A percentile compares a stretch with the other conserved stretches of the same genome.
These are phyloP conservation scores for Jackrogersella multiformis DNA, from an alignment of 495 filamentous ascomycete species.

Conservation along the genomic window DNA sequence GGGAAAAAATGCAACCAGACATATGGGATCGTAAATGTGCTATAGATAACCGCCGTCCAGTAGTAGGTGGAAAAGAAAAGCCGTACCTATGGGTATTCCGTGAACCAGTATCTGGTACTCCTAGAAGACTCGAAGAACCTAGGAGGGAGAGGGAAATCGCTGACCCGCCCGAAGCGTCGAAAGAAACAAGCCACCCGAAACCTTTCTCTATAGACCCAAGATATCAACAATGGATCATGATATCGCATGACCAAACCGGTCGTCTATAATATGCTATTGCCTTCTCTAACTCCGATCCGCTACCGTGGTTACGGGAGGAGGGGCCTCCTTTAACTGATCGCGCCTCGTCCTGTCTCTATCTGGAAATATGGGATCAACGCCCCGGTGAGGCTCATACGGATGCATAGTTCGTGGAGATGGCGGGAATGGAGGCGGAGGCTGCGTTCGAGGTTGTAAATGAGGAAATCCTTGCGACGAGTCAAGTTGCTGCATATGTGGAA, in stretches of 20 bases:
- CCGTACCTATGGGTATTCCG: slow-evolving; percentile 33
- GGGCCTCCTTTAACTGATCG: slow-evolving; percentile 39
- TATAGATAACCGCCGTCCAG: slow-evolving; percentile 35
- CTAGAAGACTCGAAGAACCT: slow-evolving; percentile 18
- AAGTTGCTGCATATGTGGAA: slow-evolving; percentile 38
- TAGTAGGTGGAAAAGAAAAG: slow-evolving; percentile 27
- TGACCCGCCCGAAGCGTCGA: slow-evolving; percentile 11
- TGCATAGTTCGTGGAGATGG: slow-evolving; percentile 40
- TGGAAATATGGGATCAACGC: slow-evolving; percentile 45
- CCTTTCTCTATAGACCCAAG: slow-evolving; percentile 25
- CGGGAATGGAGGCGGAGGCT: slow-evolving; percentile 40
- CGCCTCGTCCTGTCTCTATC: slow-evolving; percentile 45
- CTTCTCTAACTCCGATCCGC: slow-evolving; percentile 41
- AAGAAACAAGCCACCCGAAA: slow-evolving; percentile 12
- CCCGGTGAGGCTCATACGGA: slow-evolving; percentile 38
- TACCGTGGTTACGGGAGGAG: slow-evolving; percentile 45
- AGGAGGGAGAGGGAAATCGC: slow-evolving; percentile 13
- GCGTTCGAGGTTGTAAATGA: slow-evolving; percentile 43
- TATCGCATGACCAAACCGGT: slow-evolving; percentile 22
- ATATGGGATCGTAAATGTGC: slow-evolving; percentile 8
- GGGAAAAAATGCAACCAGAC: slow-evolving; percentile 21
- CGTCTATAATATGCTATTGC: slow-evolving; percentile 29
- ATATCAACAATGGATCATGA: slow-evolving; percentile 15
- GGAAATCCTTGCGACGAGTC: slow-evolving; percentile 36
- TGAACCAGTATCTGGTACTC: slow-evolving; percentile 23